Evolutionary conservation across 306 rosid genomes (phyloP).

Genomic region (Prosopis cineraria): DNA sequence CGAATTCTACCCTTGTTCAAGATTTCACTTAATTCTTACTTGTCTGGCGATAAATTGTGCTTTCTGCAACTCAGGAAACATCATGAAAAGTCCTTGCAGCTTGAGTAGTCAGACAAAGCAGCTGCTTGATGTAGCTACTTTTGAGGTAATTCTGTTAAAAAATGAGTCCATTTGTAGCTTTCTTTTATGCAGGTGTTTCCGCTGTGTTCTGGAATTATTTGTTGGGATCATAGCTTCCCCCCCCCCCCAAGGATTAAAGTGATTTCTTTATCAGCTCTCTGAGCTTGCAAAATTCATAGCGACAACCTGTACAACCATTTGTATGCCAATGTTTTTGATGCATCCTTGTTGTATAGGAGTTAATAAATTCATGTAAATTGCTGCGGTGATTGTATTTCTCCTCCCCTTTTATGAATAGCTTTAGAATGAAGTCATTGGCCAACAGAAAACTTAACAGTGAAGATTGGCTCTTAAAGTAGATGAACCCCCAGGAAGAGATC

Average conservation of each 20-base stretch:
- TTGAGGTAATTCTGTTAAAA: constrained; percentile 35
- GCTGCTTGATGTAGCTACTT: constrained; percentile 36
- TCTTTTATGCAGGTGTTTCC: not conserved
- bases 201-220: not conserved
- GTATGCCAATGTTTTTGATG: not conserved
- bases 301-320: not conserved
- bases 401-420: not conserved
- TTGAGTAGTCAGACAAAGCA: constrained; percentile 42
- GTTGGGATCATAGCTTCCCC: not conserved
- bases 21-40: not conserved
- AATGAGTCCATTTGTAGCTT: not conserved
- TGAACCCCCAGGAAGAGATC: not conserved
- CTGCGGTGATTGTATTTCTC: not conserved
- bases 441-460: not conserved
- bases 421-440: not conserved
- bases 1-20: not conserved
- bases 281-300: constrained; percentile 9
- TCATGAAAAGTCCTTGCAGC: constrained; percentile 27
- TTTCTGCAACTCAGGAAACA: constrained; percentile 50
- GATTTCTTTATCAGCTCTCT: constrained; percentile 22
- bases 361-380: not conserved
- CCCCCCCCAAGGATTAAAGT: not conserved
- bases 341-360: not conserved
- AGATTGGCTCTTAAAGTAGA: not conserved
- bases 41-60: not conserved